These are phyloP conservation scores for Phanerochaete carnosa DNA, from an alignment of 768 basidiomycete species.

Conservation along the genomic window DNA sequence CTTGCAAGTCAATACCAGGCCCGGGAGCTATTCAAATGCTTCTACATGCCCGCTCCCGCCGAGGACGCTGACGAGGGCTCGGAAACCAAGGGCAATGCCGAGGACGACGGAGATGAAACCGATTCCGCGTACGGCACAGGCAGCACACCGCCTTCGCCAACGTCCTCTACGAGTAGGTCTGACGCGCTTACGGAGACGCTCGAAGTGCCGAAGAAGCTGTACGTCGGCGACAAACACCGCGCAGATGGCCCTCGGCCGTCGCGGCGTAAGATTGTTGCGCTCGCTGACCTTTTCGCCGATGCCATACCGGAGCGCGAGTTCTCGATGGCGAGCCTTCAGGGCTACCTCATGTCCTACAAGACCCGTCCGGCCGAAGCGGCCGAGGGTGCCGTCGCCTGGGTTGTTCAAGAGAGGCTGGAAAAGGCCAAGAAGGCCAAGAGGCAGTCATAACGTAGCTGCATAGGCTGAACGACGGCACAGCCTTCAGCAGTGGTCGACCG, in stretches of 20 bases:
- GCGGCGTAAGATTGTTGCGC: conserved; percentile 32
- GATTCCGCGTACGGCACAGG: conserved; percentile 4
- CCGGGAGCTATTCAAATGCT: conserved; percentile 59
- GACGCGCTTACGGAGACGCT: not conserved
- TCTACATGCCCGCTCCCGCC: conserved; percentile 45
- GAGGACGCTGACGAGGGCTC: not conserved
- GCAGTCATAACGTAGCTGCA: too few relatives aligned
- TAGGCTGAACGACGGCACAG: too few relatives aligned
- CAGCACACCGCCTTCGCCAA: not conserved
- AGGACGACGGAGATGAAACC: not conserved
- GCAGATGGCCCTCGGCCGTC: conserved; percentile 28
- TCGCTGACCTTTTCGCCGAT: conserved; percentile 56
- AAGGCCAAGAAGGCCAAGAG: not conserved
- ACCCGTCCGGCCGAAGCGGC: conserved; percentile 50
- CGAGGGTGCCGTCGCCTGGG: conserved; percentile 6
- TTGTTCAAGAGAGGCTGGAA: conserved; percentile 3
- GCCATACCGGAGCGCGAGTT: conserved; percentile 45
- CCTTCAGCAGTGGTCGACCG: too few relatives aligned
- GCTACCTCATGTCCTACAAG: conserved; percentile 72
- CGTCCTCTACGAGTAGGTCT: not conserved
- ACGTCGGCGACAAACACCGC: conserved; percentile 2
- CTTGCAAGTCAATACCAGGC: conserved; percentile 71
- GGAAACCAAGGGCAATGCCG: not conserved
- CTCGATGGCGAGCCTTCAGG: conserved; percentile 44
- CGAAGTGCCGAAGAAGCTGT: not conserved